Evolutionary conservation across 495 filamentous ascomycete genomes (phyloP).

Genomic region (Amphirosellinia nigrospora): DNA sequence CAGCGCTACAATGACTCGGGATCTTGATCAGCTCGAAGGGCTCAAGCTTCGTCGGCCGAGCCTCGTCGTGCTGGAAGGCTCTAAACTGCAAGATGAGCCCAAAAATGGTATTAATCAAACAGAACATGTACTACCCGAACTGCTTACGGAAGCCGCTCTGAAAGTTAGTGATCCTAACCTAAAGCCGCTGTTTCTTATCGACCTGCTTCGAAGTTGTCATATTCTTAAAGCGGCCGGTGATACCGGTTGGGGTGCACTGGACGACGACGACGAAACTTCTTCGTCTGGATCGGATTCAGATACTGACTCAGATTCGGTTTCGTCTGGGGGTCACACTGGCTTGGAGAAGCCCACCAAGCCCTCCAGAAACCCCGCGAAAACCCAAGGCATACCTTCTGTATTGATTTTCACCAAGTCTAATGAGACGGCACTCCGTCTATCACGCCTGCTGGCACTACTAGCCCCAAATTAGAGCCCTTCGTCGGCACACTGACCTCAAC

Average conservation of each 20-base stretch:
- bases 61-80: conserved; percentile 73
- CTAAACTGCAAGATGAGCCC: conserved; percentile 36
- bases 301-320: conserved; percentile 36
- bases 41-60: conserved; percentile 76
- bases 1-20: conserved; percentile 92
- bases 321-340: conserved; percentile 18
- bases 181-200: conserved; percentile 83
- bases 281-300: conserved; percentile 43
- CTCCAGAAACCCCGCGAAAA: conserved; percentile 3
- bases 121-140: conserved; percentile 67
- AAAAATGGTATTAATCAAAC: conserved; percentile 31
- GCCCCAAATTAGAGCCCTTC: conserved; percentile 59
- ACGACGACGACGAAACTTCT: conserved; percentile 40
- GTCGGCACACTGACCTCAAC: conserved; percentile 79
- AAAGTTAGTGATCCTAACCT: conserved; percentile 74
- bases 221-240: conserved; percentile 31
- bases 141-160: conserved; percentile 74
- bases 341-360: conserved; percentile 22
- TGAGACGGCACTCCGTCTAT: conserved; percentile 79
- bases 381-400: conserved; percentile 47
- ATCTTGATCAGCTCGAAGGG: conserved; percentile 77
- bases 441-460: conserved; percentile 74
- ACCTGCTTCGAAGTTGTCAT: conserved; percentile 59
- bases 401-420: conserved; percentile 91
- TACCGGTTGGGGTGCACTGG: not conserved